Conservation (phyloP, 768 basidiomycete genomes). For the Serendipita vermifera region DNA sequence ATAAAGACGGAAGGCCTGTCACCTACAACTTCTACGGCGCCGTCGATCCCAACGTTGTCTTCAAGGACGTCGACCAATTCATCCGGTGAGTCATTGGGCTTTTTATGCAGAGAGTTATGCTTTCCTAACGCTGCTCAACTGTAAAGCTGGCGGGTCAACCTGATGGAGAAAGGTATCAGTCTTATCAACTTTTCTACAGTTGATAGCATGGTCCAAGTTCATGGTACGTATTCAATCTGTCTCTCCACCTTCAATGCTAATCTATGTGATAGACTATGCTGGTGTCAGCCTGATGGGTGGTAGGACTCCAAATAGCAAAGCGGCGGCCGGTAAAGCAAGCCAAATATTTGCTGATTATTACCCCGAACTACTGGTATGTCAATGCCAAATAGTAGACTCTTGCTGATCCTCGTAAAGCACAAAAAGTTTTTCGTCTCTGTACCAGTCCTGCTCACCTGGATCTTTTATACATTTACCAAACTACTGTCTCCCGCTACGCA, state of each 20-base stretch:
- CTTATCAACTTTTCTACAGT: conserved; percentile 58
- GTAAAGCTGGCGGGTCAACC: conserved; percentile 71
- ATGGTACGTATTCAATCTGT: conserved; percentile 31
- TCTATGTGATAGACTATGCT: conserved; percentile 50
- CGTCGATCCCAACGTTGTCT: conserved; percentile 54
- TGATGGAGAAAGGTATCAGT: conserved; percentile 57
- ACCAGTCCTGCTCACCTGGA: conserved; percentile 60
- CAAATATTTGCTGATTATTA: conserved; percentile 66
- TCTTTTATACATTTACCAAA: conserved; percentile 75
- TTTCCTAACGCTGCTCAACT: too few species aligned
- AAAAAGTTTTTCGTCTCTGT: conserved; percentile 77
- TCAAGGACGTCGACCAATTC: conserved; percentile 63
- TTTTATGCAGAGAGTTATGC: conserved; percentile 16
- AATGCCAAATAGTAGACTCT: background rate
- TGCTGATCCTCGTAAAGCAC: conserved; percentile 28
- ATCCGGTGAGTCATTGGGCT: conserved; percentile 39
- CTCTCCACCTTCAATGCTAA: background rate
- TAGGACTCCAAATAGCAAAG: conserved; percentile 62
- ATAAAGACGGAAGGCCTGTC: conserved; percentile 58
- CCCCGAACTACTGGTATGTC: conserved; percentile 47
- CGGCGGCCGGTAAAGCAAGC: conserved; percentile 59
- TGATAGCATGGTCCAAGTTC: conserved; percentile 62
- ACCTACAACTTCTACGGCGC: conserved; percentile 71
- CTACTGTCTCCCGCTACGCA: conserved; percentile 58
- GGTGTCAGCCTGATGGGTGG: conserved; percentile 48